Percentiles rank a stretch among this genome's conserved stretches.
Evolutionary conservation across 2,329 filamentous ascomycete species (phyloP).

Genomic region (Aquanectria penicillioides): DNA sequence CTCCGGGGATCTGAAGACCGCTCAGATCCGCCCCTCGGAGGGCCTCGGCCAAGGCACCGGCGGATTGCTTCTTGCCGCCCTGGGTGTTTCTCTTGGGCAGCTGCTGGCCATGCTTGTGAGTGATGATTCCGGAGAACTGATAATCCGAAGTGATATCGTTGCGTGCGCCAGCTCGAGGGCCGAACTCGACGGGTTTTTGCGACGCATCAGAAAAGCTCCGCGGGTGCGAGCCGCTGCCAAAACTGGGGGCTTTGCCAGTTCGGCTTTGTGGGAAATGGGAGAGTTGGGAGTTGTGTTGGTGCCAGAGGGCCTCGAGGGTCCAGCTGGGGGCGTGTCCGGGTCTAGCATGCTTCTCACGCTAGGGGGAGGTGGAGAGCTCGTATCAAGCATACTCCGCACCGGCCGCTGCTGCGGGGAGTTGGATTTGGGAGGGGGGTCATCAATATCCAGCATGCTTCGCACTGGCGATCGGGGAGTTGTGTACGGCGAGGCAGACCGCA

Average conservation of each 20-base stretch:
- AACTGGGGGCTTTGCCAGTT: slow-evolving; percentile 30
- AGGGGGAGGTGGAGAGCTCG: slow-evolving; percentile 51
- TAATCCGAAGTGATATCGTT: slow-evolving; percentile 63
- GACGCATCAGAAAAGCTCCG: slow-evolving; percentile 67
- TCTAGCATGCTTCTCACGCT: slow-evolving; percentile 65
- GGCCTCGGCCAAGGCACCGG: slow-evolving; percentile 60
- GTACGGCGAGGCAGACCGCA: slow-evolving; percentile 64
- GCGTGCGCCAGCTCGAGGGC: slow-evolving; percentile 42
- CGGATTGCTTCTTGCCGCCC: slow-evolving; percentile 48
- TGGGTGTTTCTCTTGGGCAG: slow-evolving; percentile 64
- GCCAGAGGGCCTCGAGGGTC: slow-evolving; percentile 38
- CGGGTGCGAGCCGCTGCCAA: slow-evolving; percentile 38
- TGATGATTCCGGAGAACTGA: slow-evolving; percentile 69
- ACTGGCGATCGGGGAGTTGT: slow-evolving; percentile 71
- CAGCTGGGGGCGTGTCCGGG: slow-evolving; percentile 49
- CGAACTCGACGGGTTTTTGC: slow-evolving; percentile 59
- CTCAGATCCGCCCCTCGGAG: slow-evolving; percentile 63
- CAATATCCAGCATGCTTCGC: slow-evolving; percentile 58
- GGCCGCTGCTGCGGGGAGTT: slow-evolving; percentile 62
- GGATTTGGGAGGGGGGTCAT: slow-evolving; percentile 30
- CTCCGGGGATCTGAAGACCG: slow-evolving; percentile 60
- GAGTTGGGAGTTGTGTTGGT: slow-evolving; percentile 49
- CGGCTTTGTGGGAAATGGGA: slow-evolving; percentile 33
- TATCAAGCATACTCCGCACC: slow-evolving; percentile 63
- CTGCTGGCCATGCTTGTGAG: slow-evolving; percentile 59